phyloP scores from a whole-genome alignment of 2,329 filamentous ascomycete species.

The Pestalotiopsis sp. region DNA sequence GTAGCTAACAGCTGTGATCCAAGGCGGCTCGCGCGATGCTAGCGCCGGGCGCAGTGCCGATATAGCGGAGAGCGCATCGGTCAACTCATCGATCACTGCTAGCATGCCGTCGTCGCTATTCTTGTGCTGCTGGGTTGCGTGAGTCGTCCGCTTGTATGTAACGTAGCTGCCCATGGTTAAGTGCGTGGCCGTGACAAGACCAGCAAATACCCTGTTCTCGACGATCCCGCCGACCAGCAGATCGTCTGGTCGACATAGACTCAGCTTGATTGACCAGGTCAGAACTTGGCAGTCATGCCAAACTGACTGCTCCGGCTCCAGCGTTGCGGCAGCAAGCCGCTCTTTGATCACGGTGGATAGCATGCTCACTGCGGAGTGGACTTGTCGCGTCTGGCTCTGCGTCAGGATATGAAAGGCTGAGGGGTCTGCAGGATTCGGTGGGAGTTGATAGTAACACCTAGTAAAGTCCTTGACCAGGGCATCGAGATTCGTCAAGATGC shows the following conservation, averaged over 20 bases:
- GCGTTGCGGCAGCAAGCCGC: background rate
- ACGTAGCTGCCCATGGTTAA: conserved; percentile 4
- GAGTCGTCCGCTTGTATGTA: background rate
- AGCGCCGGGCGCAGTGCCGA: background rate
- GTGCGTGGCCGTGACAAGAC: background rate
- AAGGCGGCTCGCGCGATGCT: background rate
- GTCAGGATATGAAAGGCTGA: conserved; percentile 4
- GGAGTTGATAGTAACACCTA: conserved; percentile 6
- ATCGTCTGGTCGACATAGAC: background rate
- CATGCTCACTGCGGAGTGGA: background rate
- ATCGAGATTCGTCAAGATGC: background rate
- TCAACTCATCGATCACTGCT: background rate
- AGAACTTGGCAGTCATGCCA: background rate
- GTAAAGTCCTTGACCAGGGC: conserved; percentile 8
- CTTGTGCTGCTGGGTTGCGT: background rate
- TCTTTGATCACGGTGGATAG: background rate
- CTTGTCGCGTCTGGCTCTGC: background rate
- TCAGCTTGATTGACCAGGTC: conserved; percentile 1
- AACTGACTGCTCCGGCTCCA: background rate
- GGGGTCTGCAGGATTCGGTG: background rate
- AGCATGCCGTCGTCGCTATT: background rate
- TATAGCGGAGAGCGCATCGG: background rate
- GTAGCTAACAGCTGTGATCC: conserved; percentile 4
- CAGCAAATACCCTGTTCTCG: conserved; percentile 1
- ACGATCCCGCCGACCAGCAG: conserved; percentile 6